Conservation (phyloP, 176 grass and related monocot genomes). For the Melocanna baccifera region DNA sequence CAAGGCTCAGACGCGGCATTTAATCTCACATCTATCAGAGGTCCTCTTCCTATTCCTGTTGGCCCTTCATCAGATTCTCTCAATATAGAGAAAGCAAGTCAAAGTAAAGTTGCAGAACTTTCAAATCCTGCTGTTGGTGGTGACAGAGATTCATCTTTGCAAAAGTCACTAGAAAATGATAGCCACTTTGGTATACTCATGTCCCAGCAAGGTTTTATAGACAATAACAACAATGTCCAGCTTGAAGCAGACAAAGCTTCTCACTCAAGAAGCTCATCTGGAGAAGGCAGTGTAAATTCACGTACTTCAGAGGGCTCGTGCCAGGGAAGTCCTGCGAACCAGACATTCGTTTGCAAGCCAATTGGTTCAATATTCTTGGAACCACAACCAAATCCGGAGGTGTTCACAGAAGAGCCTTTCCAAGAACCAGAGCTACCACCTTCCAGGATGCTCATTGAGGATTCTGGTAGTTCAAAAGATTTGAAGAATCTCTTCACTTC, state of each 20-base stretch:
- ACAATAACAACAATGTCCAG: constrained; percentile 32
- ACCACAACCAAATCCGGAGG: constrained; percentile 33
- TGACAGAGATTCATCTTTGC: constrained; percentile 30
- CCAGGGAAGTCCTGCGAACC: constrained; percentile 59
- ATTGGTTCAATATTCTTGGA: constrained; percentile 46
- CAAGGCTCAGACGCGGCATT: constrained; percentile 71
- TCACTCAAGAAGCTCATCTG: constrained; percentile 66
- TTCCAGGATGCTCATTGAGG: constrained; percentile 55
- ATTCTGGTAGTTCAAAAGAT: constrained; percentile 87
- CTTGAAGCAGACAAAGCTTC: constrained; percentile 56
- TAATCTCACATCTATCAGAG: constrained; percentile 68
- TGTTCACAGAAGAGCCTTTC: constrained; percentile 42
- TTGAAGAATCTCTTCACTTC: constrained; percentile 66
- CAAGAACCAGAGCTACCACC: constrained; percentile 50
- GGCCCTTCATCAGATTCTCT: constrained; percentile 44
- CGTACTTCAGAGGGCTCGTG: constrained; percentile 74
- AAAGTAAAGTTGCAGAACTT: constrained; percentile 49
- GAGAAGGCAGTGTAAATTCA: constrained; percentile 74
- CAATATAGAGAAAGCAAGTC: constrained; percentile 52
- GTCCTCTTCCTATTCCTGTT: constrained; percentile 64
- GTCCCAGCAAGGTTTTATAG: constrained; percentile 38
- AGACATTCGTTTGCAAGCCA: constrained; percentile 44
- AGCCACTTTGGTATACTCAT: constrained; percentile 18
- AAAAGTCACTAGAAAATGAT: constrained; percentile 32
- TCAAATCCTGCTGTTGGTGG: constrained; percentile 20